Conservation (phyloP, 2,329 filamentous ascomycete genomes). For the Pseudocercospora fuligena region DNA sequence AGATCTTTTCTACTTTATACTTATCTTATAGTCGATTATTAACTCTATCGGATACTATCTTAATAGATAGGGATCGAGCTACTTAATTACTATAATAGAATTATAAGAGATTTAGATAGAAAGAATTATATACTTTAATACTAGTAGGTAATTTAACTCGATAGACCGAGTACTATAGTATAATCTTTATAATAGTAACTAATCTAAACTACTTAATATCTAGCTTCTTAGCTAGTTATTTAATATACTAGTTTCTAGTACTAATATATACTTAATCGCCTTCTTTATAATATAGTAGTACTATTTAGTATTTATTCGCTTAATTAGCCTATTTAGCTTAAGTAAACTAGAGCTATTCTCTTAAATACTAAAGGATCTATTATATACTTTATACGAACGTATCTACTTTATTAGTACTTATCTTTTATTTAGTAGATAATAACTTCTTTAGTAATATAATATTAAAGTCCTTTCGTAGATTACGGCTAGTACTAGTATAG, state of each 20-base stretch:
- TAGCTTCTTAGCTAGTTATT: background rate
- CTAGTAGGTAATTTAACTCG: background rate
- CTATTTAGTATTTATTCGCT: background rate
- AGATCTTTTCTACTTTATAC: background rate
- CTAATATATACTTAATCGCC: background rate
- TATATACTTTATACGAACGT: too few relatives aligned
- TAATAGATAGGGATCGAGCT: too few relatives aligned
- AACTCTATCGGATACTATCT: too few relatives aligned
- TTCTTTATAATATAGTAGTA: background rate
- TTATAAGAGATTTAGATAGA: background rate
- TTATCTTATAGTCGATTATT: too few relatives aligned
- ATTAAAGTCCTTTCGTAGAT: background rate
- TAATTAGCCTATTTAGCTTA: background rate
- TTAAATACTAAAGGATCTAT: too few relatives aligned
- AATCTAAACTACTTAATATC: background rate
- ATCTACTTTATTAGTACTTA: background rate
- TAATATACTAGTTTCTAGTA: conserved; percentile 7
- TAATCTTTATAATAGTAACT: background rate
- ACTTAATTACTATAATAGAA: background rate
- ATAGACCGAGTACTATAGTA: background rate
- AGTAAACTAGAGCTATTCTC: background rate
- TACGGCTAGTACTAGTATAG: background rate
- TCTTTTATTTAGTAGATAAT: background rate
- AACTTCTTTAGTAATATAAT: background rate
- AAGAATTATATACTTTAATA: conserved; percentile 2